phyloP scores from a whole-genome alignment of 2,329 filamentous ascomycete genomes.

The Sphaerulina vaccinii region DNA sequence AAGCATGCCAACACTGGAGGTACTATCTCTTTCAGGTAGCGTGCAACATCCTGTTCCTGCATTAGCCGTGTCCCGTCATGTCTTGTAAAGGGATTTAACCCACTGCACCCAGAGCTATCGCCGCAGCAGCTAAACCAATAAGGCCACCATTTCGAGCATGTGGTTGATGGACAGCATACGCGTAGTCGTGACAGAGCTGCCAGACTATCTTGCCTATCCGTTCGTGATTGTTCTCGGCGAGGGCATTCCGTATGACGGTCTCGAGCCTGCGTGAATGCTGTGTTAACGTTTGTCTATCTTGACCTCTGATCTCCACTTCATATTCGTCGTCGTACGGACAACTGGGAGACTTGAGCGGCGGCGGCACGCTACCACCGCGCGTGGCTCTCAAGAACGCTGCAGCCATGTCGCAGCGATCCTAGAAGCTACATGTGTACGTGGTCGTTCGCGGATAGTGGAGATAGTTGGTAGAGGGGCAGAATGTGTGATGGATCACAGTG shows the following conservation, averaged over 20 bases:
- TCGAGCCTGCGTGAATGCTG: constrained; percentile 65
- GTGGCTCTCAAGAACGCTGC: constrained; percentile 8
- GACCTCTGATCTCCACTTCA: constrained; percentile 16
- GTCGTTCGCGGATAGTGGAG: not conserved
- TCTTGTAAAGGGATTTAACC: constrained; percentile 40
- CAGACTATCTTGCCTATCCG: constrained; percentile 85
- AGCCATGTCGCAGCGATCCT: constrained; percentile 1
- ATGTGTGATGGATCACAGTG: constrained; percentile 1
- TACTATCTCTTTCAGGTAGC: constrained; percentile 89
- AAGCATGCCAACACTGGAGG: constrained; percentile 97
- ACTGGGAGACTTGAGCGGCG: constrained; percentile 2
- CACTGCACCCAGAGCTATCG: constrained; percentile 90
- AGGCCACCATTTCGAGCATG: constrained; percentile 95
- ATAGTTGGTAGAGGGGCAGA: constrained; percentile 5
- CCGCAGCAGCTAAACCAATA: constrained; percentile 91
- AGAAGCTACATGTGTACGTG: not conserved
- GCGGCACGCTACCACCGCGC: not conserved
- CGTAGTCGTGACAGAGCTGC: constrained; percentile 95
- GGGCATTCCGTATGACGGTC: constrained; percentile 81
- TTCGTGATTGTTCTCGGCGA: constrained; percentile 72
- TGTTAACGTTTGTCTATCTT: constrained; percentile 21
- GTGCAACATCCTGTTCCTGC: constrained; percentile 71
- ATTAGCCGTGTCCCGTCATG: not conserved
- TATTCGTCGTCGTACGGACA: constrained; percentile 23
- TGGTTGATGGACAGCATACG: constrained; percentile 93